Evolutionary conservation across 179 eudicot species (phyloP), one percentile per base, ranked within the genome.

Genomic region (Gypsophila paniculata): DNA sequence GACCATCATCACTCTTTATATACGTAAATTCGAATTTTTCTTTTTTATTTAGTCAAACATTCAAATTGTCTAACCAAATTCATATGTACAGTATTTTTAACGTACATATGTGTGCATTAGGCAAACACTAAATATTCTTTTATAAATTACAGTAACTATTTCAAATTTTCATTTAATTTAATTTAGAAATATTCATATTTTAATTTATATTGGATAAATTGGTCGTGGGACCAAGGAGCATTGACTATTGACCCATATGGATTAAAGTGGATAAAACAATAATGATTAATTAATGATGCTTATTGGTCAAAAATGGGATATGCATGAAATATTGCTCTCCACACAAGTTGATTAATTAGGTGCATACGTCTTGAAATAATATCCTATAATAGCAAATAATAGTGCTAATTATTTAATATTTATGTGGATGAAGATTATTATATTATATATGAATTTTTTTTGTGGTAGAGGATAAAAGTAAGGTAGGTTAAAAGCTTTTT

Each of bases 401-500:
- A 58, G 32, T 61, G 44, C 17, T 26, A 26, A 26, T 61, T 62
- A 60, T 59, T n/a, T n/a, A 29, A 29, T 26, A n/a, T n/a, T n/a
- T n/a, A 26, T 60, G 36, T 25, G 39, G 64, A 29, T 60, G 19
- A 26, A 59, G 59, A 19, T 19, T 55, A n/a, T n/a, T n/a, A n/a
- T n/a, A n/a, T n/a, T n/a, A 11, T 46, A 42, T 21, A 55, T 22
- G 5, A 0, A 22, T 14, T 8, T 58, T 58, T 58, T 23, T 0
- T 39, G 17, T 64, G 15, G 15, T 39, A 4, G 29, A 38, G 32
- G 48, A 36, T 39, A 6, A 32, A 36, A 36, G 23, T 63, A 13
- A n/a, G 26, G 49, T 36, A 18, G 68, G 68, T 18, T 63, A 63
- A 63, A 61, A 32, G 66, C 46, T 61, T 32, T 32, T 15, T 61